These are phyloP conservation scores for Lippia alba DNA, from an alignment of 305 asterid species.

Conservation along the genomic window DNA sequence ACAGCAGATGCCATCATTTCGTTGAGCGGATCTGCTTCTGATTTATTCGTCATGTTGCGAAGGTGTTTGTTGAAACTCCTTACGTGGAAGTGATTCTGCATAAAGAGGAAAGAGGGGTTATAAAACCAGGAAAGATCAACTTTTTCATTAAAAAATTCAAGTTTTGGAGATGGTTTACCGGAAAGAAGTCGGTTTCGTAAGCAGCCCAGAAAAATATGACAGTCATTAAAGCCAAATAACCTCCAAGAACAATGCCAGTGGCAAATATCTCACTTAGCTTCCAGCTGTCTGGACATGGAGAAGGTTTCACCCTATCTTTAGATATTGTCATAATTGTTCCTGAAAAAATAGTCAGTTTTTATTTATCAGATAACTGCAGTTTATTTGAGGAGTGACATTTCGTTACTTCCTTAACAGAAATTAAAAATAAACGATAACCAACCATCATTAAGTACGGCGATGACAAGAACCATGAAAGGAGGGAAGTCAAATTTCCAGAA, in stretches of 20 bases:
- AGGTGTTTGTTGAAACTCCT: conserved; percentile 42
- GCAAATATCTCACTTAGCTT: conserved; percentile 60
- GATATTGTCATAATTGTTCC: conserved; percentile 68
- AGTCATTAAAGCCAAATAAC: conserved; percentile 59
- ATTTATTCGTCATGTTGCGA: conserved; percentile 33
- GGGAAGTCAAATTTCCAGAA: conserved; percentile 73
- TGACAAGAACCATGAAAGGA: conserved; percentile 79
- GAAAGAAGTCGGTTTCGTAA: conserved; percentile 50
- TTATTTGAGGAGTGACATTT: background rate
- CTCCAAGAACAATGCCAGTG: conserved; percentile 58
- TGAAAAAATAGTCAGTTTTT: conserved; percentile 8
- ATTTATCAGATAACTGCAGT: conserved; percentile 23
- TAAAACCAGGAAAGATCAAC: background rate
- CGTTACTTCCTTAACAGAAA: background rate
- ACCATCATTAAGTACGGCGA: conserved; percentile 85
- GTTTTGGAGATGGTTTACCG: conserved; percentile 31
- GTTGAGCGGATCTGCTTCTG: conserved; percentile 35
- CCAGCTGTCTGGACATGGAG: conserved; percentile 69
- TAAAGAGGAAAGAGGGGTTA: no score
- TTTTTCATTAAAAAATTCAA: background rate
- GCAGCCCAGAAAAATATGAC: conserved; percentile 56
- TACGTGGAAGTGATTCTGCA: conserved; percentile 37
- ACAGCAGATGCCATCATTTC: conserved; percentile 55
- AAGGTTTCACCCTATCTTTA: conserved; percentile 64
- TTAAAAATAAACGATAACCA: conserved; percentile 11